phyloP scores from a whole-genome alignment of 371 early-diverging fungal genomes.

The Mucor piriformis region DNA sequence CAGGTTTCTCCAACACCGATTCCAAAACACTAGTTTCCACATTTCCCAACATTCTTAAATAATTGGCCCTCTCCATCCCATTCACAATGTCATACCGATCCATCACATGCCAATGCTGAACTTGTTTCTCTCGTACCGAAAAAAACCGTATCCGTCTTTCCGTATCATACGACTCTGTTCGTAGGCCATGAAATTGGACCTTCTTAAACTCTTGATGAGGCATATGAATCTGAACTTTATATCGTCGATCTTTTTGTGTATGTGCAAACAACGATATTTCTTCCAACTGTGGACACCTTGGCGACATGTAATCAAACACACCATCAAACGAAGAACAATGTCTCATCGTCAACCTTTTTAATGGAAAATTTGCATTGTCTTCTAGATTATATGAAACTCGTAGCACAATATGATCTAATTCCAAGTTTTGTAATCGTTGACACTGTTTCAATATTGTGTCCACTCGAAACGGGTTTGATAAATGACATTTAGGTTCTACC shows the following conservation, averaged over 20 bases:
- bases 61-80: no score
- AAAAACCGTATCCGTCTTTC: conserved; percentile 23
- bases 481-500: conserved; percentile 14
- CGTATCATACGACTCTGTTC: conserved; percentile 16
- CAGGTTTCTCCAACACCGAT: no score
- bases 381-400: conserved; percentile 7
- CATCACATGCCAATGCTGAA: no score
- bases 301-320: conserved; percentile 14
- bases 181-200: conserved; percentile 16
- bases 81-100: no score
- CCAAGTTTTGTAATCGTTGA: background rate
- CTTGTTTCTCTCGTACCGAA: no score
- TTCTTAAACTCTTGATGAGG: conserved; percentile 11
- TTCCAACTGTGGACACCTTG: conserved; percentile 5
- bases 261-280: conserved; percentile 10
- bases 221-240: conserved; percentile 18
- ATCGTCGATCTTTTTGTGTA: conserved; percentile 20
- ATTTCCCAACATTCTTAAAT: no score
- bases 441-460: conserved; percentile 17
- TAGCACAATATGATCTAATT: conserved; percentile 14
- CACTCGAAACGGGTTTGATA: conserved; percentile 9
- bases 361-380: background rate
- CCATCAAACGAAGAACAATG: conserved; percentile 22
- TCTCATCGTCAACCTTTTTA: conserved; percentile 8
- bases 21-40: no score